Base-by-base conservation (phyloP, 2,329 filamentous ascomycete species). In the Penicillium sp. region DNA sequence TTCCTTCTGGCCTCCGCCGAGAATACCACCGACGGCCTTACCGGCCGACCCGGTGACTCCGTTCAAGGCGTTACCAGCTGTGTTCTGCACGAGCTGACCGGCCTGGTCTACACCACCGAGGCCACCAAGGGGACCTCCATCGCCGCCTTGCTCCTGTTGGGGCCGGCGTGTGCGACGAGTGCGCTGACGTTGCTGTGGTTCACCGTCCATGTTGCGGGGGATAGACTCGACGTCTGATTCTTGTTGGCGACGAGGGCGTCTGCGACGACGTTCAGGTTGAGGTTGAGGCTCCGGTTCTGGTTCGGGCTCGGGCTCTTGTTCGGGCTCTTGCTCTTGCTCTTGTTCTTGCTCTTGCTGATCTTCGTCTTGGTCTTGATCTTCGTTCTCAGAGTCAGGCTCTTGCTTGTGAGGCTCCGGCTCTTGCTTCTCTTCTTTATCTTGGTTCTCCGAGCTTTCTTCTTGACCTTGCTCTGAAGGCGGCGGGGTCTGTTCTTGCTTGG, bases 91-190 rank as follows among this genome's bases (percentile, higher is more conserved):
- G 62, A 83, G 77, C 54, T 83, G 80, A 46, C 75, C 76, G 38
- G 80, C 81, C 58, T 85, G 82, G 51, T 79, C 79, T 53, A 84
- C 81, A 56, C 78, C 78, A 51, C 78, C 80, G 2, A 85, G 76
- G 1, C 79, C 79, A 9, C 79, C 66, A 36, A 69, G 63, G 0
- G 67, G 64, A 5, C 70, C 70, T 44, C 74, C 71, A 29, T 72
- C 73, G 53, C 75, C 72, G 61, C 66, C 57, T 41, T 71, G 67
- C 31, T 72, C 70, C 56, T 79, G 74, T 68, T 80, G 79, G 70
- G 79, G 69, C 42, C 75, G 75, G 50, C 77, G 74, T 62, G 83
- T 80, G 58, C 81, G 74, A 63, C 83, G 81, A 58, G 80, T 79
- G 56, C 82, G 80, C 36, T 70, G 70, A 51, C 81, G 81, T 42